Conservation (phyloP, 106 monocot species). For the Phalaenopsis equestris region DNA sequence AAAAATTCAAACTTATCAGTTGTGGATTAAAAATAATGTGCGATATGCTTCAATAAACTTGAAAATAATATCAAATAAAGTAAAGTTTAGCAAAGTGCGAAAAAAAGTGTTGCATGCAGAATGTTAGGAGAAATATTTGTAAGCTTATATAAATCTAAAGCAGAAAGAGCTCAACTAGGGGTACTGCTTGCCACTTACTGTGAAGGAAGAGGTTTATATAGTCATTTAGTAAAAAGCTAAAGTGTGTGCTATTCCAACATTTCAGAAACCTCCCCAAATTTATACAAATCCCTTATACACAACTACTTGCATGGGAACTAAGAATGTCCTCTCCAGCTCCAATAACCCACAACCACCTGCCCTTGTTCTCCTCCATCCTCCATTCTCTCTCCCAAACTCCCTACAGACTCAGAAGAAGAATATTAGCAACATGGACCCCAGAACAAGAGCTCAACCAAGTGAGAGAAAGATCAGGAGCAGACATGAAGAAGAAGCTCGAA, state of each 20-base stretch:
- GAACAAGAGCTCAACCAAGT: slow-evolving; percentile 65
- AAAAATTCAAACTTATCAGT: not conserved
- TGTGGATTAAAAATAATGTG: not conserved
- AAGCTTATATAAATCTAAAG: slow-evolving; percentile 1
- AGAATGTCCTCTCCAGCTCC: not conserved
- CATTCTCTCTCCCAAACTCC: slow-evolving; percentile 43
- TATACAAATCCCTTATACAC: slow-evolving; percentile 1
- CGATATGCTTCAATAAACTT: not conserved
- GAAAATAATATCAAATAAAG: not conserved
- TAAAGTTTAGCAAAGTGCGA: not conserved
- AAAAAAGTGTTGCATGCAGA: too few species aligned
- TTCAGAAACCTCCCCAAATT: not conserved
- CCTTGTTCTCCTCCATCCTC: slow-evolving; percentile 16
- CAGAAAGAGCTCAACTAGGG: not conserved
- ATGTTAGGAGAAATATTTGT: not conserved
- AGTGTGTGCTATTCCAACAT: slow-evolving; percentile 4
- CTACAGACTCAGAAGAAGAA: slow-evolving; percentile 40
- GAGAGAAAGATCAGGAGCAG: slow-evolving; percentile 57
- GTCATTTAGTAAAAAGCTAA: slow-evolving; percentile 5
- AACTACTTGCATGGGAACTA: slow-evolving; percentile 6
- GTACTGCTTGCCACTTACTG: not conserved
- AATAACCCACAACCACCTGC: not conserved
- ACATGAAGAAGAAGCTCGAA: slow-evolving; percentile 69
- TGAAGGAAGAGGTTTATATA: not conserved
- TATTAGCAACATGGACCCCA: slow-evolving; percentile 50